Conservation (phyloP, 2,329 filamentous ascomycete genomes). For the Triangularia verruculosa region DNA sequence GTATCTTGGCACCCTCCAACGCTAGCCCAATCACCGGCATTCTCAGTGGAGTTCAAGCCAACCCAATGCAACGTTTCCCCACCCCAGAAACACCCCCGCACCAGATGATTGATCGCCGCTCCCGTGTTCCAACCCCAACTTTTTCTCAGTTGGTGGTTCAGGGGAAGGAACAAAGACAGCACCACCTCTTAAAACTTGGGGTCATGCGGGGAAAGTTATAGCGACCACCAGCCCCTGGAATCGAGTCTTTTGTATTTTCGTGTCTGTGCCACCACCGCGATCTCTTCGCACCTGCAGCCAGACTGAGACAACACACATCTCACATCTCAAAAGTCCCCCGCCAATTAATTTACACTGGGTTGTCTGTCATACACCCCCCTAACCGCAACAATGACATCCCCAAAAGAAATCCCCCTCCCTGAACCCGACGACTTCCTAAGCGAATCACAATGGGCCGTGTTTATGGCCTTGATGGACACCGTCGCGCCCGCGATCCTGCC, state of each 20-base stretch:
- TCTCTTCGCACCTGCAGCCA: background rate
- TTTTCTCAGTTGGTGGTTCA: background rate
- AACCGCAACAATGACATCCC: constrained; percentile 7
- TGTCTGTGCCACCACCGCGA: background rate
- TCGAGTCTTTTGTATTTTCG: background rate
- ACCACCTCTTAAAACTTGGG: background rate
- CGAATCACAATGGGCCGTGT: constrained; percentile 23
- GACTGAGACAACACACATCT: background rate
- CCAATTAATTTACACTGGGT: no score
- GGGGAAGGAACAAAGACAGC: background rate
- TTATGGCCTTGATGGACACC: constrained; percentile 29
- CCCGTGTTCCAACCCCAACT: background rate
- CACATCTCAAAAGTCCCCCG: background rate
- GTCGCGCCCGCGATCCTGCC: constrained; percentile 24
- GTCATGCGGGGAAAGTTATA: background rate
- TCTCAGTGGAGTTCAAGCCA: no score
- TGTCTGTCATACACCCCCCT: background rate
- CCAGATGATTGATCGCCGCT: no score
- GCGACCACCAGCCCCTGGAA: background rate
- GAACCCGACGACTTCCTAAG: constrained; percentile 14
- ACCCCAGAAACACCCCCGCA: no score
- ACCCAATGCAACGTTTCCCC: no score
- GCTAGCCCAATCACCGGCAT: no score
- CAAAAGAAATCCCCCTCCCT: constrained; percentile 14
- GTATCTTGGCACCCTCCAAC: no score